A percentile compares a stretch with the other conserved stretches of the same genome.
phyloP scores from a whole-genome alignment of 352 stramenopile genomes.

The Pythium dissotocum region DNA sequence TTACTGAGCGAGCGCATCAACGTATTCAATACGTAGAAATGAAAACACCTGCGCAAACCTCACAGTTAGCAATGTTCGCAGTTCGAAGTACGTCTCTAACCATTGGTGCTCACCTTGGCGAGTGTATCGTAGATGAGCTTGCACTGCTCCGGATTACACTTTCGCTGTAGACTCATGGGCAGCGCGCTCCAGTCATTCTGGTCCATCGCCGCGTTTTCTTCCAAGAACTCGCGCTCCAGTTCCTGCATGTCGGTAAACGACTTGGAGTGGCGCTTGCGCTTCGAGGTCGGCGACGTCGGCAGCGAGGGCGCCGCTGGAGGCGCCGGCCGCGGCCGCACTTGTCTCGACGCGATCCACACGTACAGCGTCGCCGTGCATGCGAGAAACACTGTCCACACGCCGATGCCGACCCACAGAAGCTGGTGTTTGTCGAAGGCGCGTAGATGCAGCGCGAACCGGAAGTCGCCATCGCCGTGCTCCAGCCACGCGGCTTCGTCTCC shows the following conservation, averaged over 20 bases:
- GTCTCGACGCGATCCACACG: slow-evolving; percentile 79
- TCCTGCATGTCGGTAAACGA: slow-evolving; percentile 72
- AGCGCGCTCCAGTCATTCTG: slow-evolving; percentile 70
- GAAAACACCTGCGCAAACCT: slow-evolving; percentile 55
- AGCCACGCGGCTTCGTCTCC: slow-evolving; percentile 5
- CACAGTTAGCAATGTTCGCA: not conserved
- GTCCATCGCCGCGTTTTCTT: slow-evolving; percentile 63
- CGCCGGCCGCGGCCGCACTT: slow-evolving; percentile 63
- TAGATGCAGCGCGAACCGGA: slow-evolving; percentile 14
- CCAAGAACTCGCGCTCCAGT: slow-evolving; percentile 57
- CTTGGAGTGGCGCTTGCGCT: slow-evolving; percentile 70
- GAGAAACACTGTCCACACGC: slow-evolving; percentile 47
- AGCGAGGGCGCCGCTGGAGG: slow-evolving; percentile 34
- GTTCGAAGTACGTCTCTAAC: not conserved
- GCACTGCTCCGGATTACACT: slow-evolving; percentile 69
- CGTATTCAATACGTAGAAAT: slow-evolving; percentile 68
- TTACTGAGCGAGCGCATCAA: slow-evolving; percentile 53
- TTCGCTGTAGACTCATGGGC: slow-evolving; percentile 51
- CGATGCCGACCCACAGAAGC: slow-evolving; percentile 33
- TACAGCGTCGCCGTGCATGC: slow-evolving; percentile 56
- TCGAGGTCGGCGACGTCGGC: slow-evolving; percentile 70
- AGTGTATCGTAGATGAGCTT: slow-evolving; percentile 82
- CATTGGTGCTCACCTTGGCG: slow-evolving; percentile 42
- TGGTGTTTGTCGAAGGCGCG: slow-evolving; percentile 13
- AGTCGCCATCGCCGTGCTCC: slow-evolving; percentile 17